Evolutionary conservation across 129 eudicot genomes (phyloP).

Genomic region (Arctium minus): DNA sequence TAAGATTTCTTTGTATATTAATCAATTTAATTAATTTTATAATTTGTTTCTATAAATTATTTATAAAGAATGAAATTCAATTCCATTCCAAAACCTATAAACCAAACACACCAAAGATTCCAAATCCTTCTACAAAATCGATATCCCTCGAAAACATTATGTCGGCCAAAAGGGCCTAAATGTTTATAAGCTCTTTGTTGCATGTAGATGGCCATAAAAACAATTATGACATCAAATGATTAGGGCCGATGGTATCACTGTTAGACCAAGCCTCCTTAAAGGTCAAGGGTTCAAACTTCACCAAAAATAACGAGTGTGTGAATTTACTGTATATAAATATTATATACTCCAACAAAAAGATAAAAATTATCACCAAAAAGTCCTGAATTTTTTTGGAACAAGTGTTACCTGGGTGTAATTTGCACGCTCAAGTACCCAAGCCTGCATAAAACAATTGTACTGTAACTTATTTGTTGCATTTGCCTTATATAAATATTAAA

Average conservation of each 20-base stretch:
- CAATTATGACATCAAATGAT: not conserved
- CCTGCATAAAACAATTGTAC: slow-evolving; percentile 38
- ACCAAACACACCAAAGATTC: too few relatives aligned
- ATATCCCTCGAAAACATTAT: too few relatives aligned
- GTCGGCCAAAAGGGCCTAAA: too few relatives aligned
- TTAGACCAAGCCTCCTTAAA: not conserved
- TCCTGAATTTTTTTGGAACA: not conserved
- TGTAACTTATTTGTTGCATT: not conserved
- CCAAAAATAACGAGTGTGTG: not conserved
- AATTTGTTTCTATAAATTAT: too few relatives aligned
- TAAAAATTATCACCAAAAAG: not conserved
- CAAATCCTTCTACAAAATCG: too few relatives aligned
- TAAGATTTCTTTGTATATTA: too few relatives aligned
- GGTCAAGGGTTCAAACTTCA: not conserved
- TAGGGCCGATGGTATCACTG: too few relatives aligned
- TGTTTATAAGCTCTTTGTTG: too few relatives aligned
- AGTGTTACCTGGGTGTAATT: slow-evolving; percentile 74
- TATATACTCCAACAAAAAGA: not conserved
- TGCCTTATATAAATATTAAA: not conserved
- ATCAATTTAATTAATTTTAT: too few relatives aligned
- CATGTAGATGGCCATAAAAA: not conserved
- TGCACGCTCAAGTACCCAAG: slow-evolving; percentile 82
- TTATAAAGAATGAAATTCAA: too few relatives aligned
- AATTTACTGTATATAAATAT: not conserved
- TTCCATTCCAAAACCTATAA: too few relatives aligned